Conservation (phyloP, 176 grass and related monocot genomes). For the Puccinellia tenuiflora region DNA sequence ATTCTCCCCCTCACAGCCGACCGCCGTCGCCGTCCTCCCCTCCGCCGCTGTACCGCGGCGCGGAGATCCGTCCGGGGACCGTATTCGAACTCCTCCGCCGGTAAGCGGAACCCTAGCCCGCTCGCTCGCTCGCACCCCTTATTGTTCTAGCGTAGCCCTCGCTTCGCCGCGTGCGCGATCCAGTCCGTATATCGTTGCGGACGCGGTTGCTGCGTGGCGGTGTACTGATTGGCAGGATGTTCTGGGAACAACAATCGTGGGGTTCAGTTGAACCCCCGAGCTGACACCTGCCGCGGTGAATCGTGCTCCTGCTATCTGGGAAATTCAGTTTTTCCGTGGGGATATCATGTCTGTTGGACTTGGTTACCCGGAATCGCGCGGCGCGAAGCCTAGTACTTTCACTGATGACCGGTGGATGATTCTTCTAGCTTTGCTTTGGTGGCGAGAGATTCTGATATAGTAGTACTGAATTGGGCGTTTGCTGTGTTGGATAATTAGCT, state of each 20-base stretch:
- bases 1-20: not conserved
- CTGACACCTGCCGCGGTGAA: not conserved
- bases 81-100: not conserved
- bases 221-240: not conserved
- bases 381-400: not conserved
- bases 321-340: not conserved
- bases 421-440: not conserved
- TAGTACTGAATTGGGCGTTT: not conserved
- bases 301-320: not conserved
- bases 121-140: not conserved
- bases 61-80: not conserved
- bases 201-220: not conserved
- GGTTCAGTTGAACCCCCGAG: not conserved
- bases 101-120: constrained; percentile 12
- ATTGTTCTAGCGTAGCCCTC: not conserved
- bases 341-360: not conserved
- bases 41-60: not conserved
- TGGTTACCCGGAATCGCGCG: not conserved
- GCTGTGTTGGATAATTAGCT: not conserved
- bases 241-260: not conserved
- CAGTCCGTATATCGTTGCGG: not conserved
- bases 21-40: not conserved
- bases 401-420: not conserved
- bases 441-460: not conserved
- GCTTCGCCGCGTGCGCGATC: not conserved